phyloP scores from a whole-genome alignment of 176 grass and related monocot genomes.

The Musa itinerans region DNA sequence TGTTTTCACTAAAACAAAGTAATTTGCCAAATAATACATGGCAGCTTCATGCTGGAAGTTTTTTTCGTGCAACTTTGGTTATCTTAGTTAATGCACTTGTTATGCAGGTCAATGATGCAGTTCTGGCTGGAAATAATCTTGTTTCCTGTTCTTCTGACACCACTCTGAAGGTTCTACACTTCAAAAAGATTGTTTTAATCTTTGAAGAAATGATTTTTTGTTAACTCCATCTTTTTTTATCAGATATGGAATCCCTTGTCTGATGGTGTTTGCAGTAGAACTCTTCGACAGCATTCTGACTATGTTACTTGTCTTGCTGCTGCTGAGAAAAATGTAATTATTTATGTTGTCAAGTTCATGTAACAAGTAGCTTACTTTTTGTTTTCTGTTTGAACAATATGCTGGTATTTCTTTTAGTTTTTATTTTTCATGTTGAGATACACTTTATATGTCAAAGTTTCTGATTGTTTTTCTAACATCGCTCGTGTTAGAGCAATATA shows the following conservation, averaged over 20 bases:
- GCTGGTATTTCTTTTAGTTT: too few relatives aligned
- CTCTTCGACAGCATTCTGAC: slow-evolving; percentile 86
- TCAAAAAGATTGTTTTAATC: neutral
- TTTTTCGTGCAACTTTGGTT: neutral
- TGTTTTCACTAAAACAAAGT: too few relatives aligned
- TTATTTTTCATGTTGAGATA: too few relatives aligned
- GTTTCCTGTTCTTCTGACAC: slow-evolving; percentile 98
- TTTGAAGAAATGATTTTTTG: neutral
- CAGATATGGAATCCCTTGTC: slow-evolving; percentile 90
- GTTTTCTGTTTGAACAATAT: neutral
- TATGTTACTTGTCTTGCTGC: slow-evolving; percentile 89
- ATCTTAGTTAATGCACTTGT: slow-evolving; percentile 7
- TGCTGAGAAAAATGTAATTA: slow-evolving; percentile 74
- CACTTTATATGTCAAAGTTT: neutral
- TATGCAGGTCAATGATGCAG: slow-evolving; percentile 88
- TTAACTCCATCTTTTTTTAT: slow-evolving; percentile 8
- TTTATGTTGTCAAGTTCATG: neutral
- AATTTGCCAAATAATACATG: neutral
- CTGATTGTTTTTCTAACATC: slow-evolving; percentile 22
- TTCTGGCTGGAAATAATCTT: slow-evolving; percentile 70
- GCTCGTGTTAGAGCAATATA: slow-evolving; percentile 61
- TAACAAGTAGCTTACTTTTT: neutral
- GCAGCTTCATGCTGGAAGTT: neutral
- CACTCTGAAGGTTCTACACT: slow-evolving; percentile 73
- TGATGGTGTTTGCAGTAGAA: slow-evolving; percentile 71